These are phyloP conservation scores for Bruguiera hainesii DNA, from an alignment of 441 rosid species.

Conservation along the genomic window DNA sequence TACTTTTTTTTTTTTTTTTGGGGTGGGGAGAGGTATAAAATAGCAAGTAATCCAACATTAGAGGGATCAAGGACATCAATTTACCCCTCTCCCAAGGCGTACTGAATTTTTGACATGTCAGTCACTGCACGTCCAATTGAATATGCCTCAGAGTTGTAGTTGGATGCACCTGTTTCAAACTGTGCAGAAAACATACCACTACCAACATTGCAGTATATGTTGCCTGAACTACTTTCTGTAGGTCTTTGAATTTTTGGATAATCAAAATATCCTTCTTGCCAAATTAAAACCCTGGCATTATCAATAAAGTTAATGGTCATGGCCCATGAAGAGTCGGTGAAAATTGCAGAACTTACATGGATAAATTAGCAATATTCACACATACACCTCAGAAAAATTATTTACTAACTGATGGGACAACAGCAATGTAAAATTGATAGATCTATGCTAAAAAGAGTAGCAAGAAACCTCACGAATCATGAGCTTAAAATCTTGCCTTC, in stretches of 20 bases:
- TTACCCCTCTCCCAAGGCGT: slow-evolving; percentile 56
- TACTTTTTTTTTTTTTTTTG: too few relatives aligned
- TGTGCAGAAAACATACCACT: slow-evolving; percentile 22
- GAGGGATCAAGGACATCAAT: slow-evolving; percentile 14
- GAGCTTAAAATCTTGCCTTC: too few relatives aligned
- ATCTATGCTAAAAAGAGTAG: too few relatives aligned
- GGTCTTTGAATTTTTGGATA: slow-evolving; percentile 30
- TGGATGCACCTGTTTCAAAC: slow-evolving; percentile 15
- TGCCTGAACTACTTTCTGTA: slow-evolving; percentile 6
- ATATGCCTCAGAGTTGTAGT: slow-evolving; percentile 26
- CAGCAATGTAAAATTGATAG: too few relatives aligned
- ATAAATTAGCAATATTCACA: background rate
- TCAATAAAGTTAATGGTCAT: background rate
- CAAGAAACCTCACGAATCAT: too few relatives aligned
- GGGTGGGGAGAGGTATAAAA: background rate
- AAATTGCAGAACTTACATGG: background rate
- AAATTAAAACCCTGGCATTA: slow-evolving; percentile 46
- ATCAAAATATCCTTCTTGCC: slow-evolving; percentile 52
- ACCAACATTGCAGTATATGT: slow-evolving; percentile 15
- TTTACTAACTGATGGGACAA: too few relatives aligned
- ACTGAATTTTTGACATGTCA: slow-evolving; percentile 37
- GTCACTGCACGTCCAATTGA: slow-evolving; percentile 28
- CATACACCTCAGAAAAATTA: too few relatives aligned
- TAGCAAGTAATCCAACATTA: background rate
- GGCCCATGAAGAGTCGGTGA: background rate